Base-by-base conservation (phyloP, 2,329 filamentous ascomycete species). In the Aspergillus sp. region DNA sequence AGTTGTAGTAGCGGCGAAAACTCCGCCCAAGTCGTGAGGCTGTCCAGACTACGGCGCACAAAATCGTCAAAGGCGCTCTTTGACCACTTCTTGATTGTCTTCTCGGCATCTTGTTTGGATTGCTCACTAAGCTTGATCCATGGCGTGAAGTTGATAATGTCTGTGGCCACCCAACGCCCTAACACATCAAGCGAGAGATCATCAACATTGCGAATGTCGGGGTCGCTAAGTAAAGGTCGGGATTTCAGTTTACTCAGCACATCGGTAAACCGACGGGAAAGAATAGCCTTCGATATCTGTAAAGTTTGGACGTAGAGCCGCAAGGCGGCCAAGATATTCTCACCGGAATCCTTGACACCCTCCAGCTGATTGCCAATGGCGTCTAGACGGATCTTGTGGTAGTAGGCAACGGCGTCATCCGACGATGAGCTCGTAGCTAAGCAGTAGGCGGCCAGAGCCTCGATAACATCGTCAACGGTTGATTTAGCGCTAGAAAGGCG, bases 81-180 rank as follows among this genome's bases (percentile, higher is more conserved):
- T 0, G 86, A 85, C 89, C 90, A 93, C 27, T 70, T 71, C 21
- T 80, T 81, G 14, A 91, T 80, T 72, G 85, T 85, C 2, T 85
- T 82, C 43, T 82, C 80, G 1, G 85, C 84, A 59, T 86, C 82
- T 23, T 79, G 75, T 19, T 82, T 84, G 23, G 86, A 83, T 4
- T 90, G 73, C 63, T 95, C 90, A 63, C 93, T 90, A 66, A 96
- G 87, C 31, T 90, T 86, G 37, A 96, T 90, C 77, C 91, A 96
- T 0, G 93, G 93, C 1, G 87, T 93, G 70, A 96, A 97, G 63
- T 89, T 89, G 47, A 85, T 85, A 43, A 96, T 90, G 59, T 96
- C 91, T 7, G 92, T 86, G 17, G 89, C 84, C 61, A 95, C 90
- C 90, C 92, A 96, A 19, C 83, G 82, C 62, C 88, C 86, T 67